These are phyloP conservation scores for Tylopilus vinaceipallidus DNA, from an alignment of 768 basidiomycete species.

Conservation along the genomic window DNA sequence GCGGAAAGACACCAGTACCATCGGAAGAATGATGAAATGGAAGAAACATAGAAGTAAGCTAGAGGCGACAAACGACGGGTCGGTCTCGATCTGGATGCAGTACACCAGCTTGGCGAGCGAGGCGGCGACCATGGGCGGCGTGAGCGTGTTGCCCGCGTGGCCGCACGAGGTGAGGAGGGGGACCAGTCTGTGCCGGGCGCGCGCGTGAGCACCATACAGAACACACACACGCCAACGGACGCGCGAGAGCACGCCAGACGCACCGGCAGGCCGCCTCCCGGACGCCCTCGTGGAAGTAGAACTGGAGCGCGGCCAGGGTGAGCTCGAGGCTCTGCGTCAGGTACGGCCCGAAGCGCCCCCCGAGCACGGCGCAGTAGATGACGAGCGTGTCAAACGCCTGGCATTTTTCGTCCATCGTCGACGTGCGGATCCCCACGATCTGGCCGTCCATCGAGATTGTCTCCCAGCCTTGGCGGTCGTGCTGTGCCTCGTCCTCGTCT, in stretches of 20 bases:
- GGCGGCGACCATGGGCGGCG: constrained; percentile 64
- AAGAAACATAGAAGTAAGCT: too few species aligned
- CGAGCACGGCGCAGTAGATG: constrained; percentile 72
- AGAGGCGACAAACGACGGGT: constrained; percentile 77
- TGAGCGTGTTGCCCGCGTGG: constrained; percentile 61
- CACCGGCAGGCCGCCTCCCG: constrained; percentile 75
- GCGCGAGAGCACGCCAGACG: too few species aligned
- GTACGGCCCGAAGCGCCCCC: constrained; percentile 67
- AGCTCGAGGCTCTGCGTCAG: constrained; percentile 69
- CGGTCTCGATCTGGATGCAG: constrained; percentile 64
- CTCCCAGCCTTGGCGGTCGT: constrained; percentile 75
- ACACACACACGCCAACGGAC: too few species aligned
- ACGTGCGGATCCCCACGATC: constrained; percentile 73
- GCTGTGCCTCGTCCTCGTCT: constrained; percentile 52
- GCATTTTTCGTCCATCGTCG: constrained; percentile 82
- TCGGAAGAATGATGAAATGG: too few species aligned
- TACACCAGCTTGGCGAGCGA: constrained; percentile 64
- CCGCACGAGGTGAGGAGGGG: constrained; percentile 71
- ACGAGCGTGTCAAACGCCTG: constrained; percentile 87
- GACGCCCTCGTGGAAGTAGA: constrained; percentile 85
- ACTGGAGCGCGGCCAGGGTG: constrained; percentile 64
- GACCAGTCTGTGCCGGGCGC: constrained; percentile 47
- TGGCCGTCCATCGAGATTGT: constrained; percentile 77
- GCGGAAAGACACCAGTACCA: too few species aligned
- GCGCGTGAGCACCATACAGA: too few species aligned